Evolutionary conservation across 1,284 basidiomycete genomes (phyloP), one percentile per base, ranked within the genome.

Genomic region (Moesziomyces sp.): DNA sequence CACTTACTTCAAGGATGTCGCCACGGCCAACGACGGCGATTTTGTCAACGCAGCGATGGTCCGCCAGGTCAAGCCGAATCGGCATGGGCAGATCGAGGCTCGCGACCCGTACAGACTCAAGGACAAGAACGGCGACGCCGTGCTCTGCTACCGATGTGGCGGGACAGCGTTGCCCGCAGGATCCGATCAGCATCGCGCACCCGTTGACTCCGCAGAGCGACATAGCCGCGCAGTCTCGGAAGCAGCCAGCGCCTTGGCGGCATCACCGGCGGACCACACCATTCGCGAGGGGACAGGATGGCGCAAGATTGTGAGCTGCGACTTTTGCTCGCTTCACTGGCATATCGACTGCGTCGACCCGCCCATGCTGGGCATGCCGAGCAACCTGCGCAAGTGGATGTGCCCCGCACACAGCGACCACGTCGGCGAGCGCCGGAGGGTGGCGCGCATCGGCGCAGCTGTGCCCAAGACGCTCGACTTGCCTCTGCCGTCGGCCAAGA

Each of bases 331-430:
- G 61, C 88, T 96, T 58, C 92, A 96, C 84, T 99, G 96, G 93
- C 96, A 99, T 84, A 88, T 98, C 58, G 96, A 99, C 84, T 99
- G 96, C 82, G 87, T 99, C 35, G 91, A 92, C 77, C 97, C 96
- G 19, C 96, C 97, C 3, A 86, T 97, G 76, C 87, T 91, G 21
- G 88, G 88, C 47, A 91, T 98, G 89, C 97, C 97, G 4, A 88
- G 91, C 26, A 89, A 91, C 59, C 90, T 89, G 72, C 91, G 91
- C 86, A 97, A 95, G 85, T 99, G 97, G 96, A 97, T 96, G 93
- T 99, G 96, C 85, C 97, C 97, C 2, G 93, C 94, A 79, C 96
- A 99, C 83, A 90, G 90, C 28, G 93, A 96, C 67, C 90, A 90
- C 69, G 88, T 91, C 61, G 84, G 92, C 68, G 79, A 78, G 30